Base-by-base conservation (phyloP, 768 basidiomycete species). In the Leccinum uliginosum region DNA sequence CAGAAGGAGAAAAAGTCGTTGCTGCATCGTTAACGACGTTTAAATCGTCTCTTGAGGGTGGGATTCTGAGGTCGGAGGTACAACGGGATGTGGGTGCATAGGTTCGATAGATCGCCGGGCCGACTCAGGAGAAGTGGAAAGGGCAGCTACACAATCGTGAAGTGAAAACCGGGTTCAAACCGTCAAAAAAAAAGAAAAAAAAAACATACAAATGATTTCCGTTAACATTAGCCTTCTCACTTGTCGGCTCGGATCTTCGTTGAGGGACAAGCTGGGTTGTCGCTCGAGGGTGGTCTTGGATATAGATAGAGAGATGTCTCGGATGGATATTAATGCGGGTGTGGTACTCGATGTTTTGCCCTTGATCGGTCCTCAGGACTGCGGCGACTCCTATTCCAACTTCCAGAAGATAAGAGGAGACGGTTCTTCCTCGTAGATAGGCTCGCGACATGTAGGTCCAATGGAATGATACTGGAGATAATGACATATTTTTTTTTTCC, bases 281-380 rank as follows among this genome's bases (percentile, higher is more conserved):
- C 63, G 56, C 43, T 65, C 65, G 29, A 64, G 48, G 24, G 65
- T 55, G 30, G 72, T 63, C 60, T 75, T 74, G 52, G 71, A 66
- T 56, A 70, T 59, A 47, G 67, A 63, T 60, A 69, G 62, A 23
- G 69, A 62, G 44, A 73, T 62, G 8, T 70, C 66, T 61, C 75
- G 61, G 65, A 77, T 64, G 14, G 78, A 72, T n/a, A 74, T 76
- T n/a, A n/a, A n/a, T n/a, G n/a, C 14, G 78, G 69, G 14, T 75
- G 57, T 32, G 89, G 87, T 19, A 89, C 75, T 35, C 86, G 81
- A 67, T 89, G 87, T 38, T 86, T 77, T 11, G 84, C 72, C 55
- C 78, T 80, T 35, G 79, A 74, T 30, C 76, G 78, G 26, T 78
- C 75, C 30, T 69, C 71, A 17, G 82, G 85, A 64, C 85, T 88